These are phyloP conservation scores for Syncephalastrum monosporum DNA, from an alignment of 371 early-diverging fungal genomes.

Conservation along the genomic window DNA sequence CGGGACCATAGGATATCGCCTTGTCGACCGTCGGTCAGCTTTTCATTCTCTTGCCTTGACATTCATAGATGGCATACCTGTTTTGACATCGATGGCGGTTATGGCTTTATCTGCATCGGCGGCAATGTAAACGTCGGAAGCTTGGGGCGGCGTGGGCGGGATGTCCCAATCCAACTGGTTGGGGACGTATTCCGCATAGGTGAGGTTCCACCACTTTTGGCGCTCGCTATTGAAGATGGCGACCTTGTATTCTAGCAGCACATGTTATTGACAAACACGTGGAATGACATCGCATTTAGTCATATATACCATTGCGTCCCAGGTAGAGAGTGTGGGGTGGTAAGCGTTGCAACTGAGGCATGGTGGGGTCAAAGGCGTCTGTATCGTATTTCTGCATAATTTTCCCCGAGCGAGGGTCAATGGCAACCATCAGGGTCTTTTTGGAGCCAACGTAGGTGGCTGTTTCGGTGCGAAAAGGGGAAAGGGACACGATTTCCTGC, in stretches of 20 bases:
- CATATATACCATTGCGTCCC: constrained; percentile 37
- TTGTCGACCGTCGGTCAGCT: not conserved
- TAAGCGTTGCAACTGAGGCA: constrained; percentile 21
- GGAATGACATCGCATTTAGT: not conserved
- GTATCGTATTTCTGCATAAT: constrained; percentile 54
- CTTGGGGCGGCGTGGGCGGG: constrained; percentile 18
- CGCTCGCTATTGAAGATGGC: constrained; percentile 22
- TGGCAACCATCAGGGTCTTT: constrained; percentile 61
- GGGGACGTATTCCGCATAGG: constrained; percentile 47
- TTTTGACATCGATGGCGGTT: constrained; percentile 30
- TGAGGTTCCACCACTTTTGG: constrained; percentile 35
- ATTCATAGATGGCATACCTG: constrained; percentile 16
- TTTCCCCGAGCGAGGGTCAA: constrained; percentile 70
- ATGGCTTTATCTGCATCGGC: constrained; percentile 34
- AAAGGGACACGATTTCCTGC: constrained; percentile 60
- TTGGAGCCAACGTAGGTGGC: constrained; percentile 71
- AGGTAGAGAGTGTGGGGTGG: constrained; percentile 38
- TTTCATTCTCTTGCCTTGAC: too few species aligned
- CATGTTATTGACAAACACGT: not conserved
- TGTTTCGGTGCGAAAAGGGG: constrained; percentile 61
- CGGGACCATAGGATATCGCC: constrained; percentile 31
- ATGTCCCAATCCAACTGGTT: constrained; percentile 39
- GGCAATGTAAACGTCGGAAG: constrained; percentile 41
- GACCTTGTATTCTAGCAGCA: constrained; percentile 25
- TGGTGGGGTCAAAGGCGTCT: constrained; percentile 11